Evolutionary conservation across 2,329 filamentous ascomycete species (phyloP).

Genomic region (Moelleriella libera): DNA sequence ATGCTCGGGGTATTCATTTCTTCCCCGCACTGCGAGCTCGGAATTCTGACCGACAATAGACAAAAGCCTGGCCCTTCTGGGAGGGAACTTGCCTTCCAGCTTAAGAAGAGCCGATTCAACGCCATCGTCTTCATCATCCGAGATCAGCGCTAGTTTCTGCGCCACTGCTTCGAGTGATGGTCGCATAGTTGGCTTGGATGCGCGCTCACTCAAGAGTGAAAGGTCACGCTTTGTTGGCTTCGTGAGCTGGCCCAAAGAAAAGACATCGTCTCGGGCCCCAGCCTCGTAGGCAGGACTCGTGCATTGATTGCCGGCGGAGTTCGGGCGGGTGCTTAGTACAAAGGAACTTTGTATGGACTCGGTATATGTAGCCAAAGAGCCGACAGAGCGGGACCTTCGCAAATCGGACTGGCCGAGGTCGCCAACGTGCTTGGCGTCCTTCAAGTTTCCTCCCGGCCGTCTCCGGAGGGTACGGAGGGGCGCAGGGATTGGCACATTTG

Average conservation of each 20-base stretch:
- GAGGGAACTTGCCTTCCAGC: constrained; percentile 67
- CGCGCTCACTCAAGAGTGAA: constrained; percentile 47
- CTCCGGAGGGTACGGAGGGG: constrained; percentile 54
- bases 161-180: constrained; percentile 82
- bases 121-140: constrained; percentile 67
- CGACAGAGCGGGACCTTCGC: constrained; percentile 41
- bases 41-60: constrained; percentile 13
- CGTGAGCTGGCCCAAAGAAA: constrained; percentile 45
- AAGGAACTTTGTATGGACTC: constrained; percentile 47
- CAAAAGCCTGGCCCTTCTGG: constrained; percentile 32
- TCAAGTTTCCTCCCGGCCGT: constrained; percentile 61
- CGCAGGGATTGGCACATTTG: constrained; percentile 23
- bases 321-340: constrained; percentile 24
- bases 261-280: constrained; percentile 22
- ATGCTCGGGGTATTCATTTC: neutral
- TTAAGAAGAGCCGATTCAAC: constrained; percentile 88
- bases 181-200: constrained; percentile 47
- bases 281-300: constrained; percentile 7
- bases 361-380: constrained; percentile 44
- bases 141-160: constrained; percentile 72
- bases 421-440: constrained; percentile 50
- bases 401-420: constrained; percentile 39
- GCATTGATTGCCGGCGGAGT: constrained; percentile 12
- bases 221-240: constrained; percentile 28
- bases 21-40: neutral